phyloP scores from a whole-genome alignment of 345 rosid genomes.

The Eucalyptus lansdowneana region DNA sequence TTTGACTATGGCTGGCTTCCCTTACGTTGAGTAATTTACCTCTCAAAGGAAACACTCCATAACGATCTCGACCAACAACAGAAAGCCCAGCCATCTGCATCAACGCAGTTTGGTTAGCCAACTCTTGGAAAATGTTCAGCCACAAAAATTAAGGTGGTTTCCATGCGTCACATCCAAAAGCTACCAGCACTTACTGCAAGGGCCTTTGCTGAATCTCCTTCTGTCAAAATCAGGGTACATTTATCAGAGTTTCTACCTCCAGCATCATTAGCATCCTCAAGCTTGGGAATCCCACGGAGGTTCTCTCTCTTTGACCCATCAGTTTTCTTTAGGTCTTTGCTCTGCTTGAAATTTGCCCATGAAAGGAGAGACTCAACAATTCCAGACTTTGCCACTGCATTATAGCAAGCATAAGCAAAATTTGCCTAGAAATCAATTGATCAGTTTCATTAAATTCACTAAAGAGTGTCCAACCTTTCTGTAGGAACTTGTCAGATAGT shows the following conservation, averaged over 20 bases:
- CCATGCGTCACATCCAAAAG: neutral
- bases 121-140: neutral
- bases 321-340: slow-evolving; percentile 82
- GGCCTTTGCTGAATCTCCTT: slow-evolving; percentile 98
- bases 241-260: slow-evolving; percentile 66
- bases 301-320: slow-evolving; percentile 72
- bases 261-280: slow-evolving; percentile 90
- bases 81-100: slow-evolving; percentile 71
- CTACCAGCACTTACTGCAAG: slow-evolving; percentile 59
- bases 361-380: slow-evolving; percentile 67
- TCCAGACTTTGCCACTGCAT: slow-evolving; percentile 75
- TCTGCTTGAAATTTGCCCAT: slow-evolving; percentile 86
- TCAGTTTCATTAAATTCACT: neutral
- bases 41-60: slow-evolving; percentile 88
- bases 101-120: neutral
- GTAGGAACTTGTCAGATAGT: slow-evolving; percentile 65
- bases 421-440: neutral
- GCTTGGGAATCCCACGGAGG: slow-evolving; percentile 52
- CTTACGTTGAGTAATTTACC: slow-evolving; percentile 93
- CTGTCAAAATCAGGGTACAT: slow-evolving; percentile 90
- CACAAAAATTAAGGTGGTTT: neutral
- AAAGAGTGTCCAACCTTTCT: slow-evolving; percentile 41
- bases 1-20: slow-evolving; percentile 80
- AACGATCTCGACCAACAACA: slow-evolving; percentile 47
- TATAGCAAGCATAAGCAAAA: neutral